Conservation (phyloP, 768 basidiomycete genomes). For the Kwoniella shandongensis region DNA sequence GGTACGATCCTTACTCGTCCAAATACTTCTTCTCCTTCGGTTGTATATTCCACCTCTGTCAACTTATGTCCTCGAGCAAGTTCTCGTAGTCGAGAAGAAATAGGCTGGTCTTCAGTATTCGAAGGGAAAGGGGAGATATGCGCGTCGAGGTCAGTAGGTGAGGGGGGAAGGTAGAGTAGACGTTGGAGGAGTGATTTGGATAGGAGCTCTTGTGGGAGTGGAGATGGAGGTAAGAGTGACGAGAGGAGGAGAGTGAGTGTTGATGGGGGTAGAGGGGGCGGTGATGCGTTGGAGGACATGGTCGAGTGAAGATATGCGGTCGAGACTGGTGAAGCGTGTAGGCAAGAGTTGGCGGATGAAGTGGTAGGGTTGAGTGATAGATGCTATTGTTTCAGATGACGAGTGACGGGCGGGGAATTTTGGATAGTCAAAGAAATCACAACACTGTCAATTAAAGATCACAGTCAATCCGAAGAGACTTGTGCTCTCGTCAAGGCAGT, state of each 20-base stretch:
- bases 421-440: too few relatives aligned
- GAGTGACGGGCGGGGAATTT: too few relatives aligned
- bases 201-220: slow-evolving; percentile 36
- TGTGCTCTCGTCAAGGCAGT: too few relatives aligned
- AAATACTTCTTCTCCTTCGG: slow-evolving; percentile 16
- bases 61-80: slow-evolving; percentile 6
- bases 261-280: slow-evolving; percentile 24
- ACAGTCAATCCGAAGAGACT: too few relatives aligned
- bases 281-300: neutral
- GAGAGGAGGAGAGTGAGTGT: slow-evolving; percentile 32
- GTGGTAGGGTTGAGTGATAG: too few relatives aligned
- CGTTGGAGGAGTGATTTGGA: slow-evolving; percentile 37
- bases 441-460: too few relatives aligned
- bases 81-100: slow-evolving; percentile 10
- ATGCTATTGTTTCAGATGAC: too few relatives aligned
- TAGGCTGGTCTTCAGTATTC: slow-evolving; percentile 1
- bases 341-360: too few relatives aligned
- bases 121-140: slow-evolving; percentile 34
- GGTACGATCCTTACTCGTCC: slow-evolving; percentile 7
- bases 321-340: too few relatives aligned
- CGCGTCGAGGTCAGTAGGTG: slow-evolving; percentile 31
- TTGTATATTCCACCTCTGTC: slow-evolving; percentile 1
- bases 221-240: slow-evolving; percentile 35
- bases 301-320: too few relatives aligned
- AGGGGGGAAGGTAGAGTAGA: slow-evolving; percentile 41